A percentile compares a stretch with the other conserved stretches of the same genome.
Evolutionary conservation across 1,284 basidiomycete species (phyloP).

Genomic region (Ceratobasidium sp.): DNA sequence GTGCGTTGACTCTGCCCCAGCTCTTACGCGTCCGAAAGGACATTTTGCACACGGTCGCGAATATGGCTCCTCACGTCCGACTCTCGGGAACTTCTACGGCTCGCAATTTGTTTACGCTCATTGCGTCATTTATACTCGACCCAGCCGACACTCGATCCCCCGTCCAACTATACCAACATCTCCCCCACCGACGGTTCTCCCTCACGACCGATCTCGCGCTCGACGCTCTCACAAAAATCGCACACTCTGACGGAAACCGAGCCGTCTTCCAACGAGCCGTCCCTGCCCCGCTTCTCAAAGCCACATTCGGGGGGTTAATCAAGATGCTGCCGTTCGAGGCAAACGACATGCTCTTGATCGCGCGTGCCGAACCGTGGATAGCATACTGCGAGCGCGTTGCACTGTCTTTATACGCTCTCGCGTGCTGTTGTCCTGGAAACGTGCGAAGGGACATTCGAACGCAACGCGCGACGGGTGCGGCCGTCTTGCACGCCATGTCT

Average conservation of each 20-base stretch:
- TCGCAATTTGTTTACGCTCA: conserved; percentile 68
- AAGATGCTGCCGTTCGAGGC: conserved; percentile 82
- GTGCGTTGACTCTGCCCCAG: conserved; percentile 71
- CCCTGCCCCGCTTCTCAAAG: conserved; percentile 64
- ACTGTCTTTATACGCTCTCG: conserved; percentile 84
- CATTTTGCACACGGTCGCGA: conserved; percentile 73
- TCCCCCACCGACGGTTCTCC: conserved; percentile 53
- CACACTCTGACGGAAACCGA: conserved; percentile 81
- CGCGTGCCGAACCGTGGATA: conserved; percentile 67
- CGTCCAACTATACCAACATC: conserved; percentile 46
- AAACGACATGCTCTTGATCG: conserved; percentile 74
- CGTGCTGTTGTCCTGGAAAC: conserved; percentile 79
- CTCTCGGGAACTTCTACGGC: conserved; percentile 50
- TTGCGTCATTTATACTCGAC: conserved; percentile 80
- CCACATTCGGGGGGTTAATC: conserved; percentile 74
- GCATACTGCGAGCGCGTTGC: conserved; percentile 80
- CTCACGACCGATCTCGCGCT: conserved; percentile 74
- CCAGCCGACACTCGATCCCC: conserved; percentile 49
- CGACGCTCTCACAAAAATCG: conserved; percentile 81
- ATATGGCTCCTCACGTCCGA: conserved; percentile 55
- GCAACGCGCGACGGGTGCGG: conserved; percentile 51
- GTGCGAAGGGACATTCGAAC: conserved; percentile 73
- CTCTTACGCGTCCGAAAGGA: conserved; percentile 81
- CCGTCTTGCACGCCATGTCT: conserved; percentile 52
- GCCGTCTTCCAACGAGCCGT: conserved; percentile 70